These are phyloP conservation scores for Xerocomellus chrysenteron DNA, from an alignment of 768 basidiomycete species.

Conservation along the genomic window DNA sequence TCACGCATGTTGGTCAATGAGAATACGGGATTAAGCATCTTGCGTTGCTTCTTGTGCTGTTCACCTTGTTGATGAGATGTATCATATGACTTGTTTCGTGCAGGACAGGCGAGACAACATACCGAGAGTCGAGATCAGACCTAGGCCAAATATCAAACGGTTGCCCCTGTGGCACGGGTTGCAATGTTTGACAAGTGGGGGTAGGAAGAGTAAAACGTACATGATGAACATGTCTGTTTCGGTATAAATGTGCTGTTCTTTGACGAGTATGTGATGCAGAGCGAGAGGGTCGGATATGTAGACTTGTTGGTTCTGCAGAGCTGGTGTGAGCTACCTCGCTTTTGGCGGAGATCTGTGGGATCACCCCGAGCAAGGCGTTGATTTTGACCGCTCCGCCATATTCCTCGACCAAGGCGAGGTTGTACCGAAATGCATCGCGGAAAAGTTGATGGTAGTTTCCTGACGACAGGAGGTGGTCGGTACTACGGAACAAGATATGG, in stretches of 20 bases:
- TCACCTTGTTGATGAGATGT: constrained; percentile 17
- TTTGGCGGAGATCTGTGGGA: neutral
- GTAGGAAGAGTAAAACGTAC: constrained; percentile 11
- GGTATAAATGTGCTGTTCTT: constrained; percentile 37
- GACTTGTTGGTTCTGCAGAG: constrained; percentile 26
- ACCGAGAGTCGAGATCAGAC: constrained; percentile 40
- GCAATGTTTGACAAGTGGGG: neutral
- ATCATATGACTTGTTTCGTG: neutral
- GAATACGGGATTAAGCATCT: constrained; percentile 36
- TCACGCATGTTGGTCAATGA: constrained; percentile 32
- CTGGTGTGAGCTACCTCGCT: neutral
- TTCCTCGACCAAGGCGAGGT: constrained; percentile 26
- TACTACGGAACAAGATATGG: too few relatives aligned
- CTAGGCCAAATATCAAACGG: constrained; percentile 36
- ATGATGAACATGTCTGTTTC: constrained; percentile 37
- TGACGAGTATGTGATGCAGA: constrained; percentile 37
- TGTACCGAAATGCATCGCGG: constrained; percentile 34
- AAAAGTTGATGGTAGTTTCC: constrained; percentile 35
- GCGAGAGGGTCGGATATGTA: constrained; percentile 40
- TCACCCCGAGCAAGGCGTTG: constrained; percentile 37
- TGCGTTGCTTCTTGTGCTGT: constrained; percentile 33
- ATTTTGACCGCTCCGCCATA: constrained; percentile 38
- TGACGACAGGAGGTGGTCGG: constrained; percentile 3
- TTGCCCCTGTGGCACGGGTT: constrained; percentile 19
- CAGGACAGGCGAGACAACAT: neutral